Evolutionary conservation across 768 basidiomycete species (phyloP).

Genomic region (Lactarius psammicola): DNA sequence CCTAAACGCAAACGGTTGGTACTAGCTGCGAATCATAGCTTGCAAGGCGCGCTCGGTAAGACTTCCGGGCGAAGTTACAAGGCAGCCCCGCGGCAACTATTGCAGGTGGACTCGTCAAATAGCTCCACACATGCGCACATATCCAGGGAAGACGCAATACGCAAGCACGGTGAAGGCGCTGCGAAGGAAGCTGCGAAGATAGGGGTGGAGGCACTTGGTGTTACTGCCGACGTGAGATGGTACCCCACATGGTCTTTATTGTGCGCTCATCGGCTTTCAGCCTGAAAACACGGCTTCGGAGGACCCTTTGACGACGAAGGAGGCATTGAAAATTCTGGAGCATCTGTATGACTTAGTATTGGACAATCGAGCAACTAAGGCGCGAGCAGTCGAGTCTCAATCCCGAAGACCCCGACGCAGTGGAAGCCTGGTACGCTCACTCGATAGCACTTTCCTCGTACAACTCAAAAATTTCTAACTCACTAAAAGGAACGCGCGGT

Average conservation of each 20-base stretch:
- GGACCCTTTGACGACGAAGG: constrained; percentile 76
- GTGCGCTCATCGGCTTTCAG: constrained; percentile 36
- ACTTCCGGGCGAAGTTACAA: constrained; percentile 93
- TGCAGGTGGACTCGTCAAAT: constrained; percentile 73
- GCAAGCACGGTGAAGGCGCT: constrained; percentile 50
- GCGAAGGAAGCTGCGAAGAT: constrained; percentile 74
- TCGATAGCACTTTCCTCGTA: neutral
- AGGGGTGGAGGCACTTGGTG: constrained; percentile 69
- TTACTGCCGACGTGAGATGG: constrained; percentile 50
- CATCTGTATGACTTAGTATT: constrained; percentile 81
- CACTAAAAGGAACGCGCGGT: constrained; percentile 52
- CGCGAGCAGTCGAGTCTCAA: constrained; percentile 73
- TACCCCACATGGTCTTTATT: neutral
- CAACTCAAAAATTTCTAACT: neutral
- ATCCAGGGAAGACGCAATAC: constrained; percentile 51
- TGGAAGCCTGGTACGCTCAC: constrained; percentile 44
- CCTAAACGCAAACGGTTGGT: constrained; percentile 15
- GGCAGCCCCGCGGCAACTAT: constrained; percentile 92
- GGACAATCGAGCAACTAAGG: constrained; percentile 78
- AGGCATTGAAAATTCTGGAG: constrained; percentile 81
- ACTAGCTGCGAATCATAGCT: constrained; percentile 50
- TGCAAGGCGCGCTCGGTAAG: constrained; percentile 92
- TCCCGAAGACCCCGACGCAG: constrained; percentile 42
- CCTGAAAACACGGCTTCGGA: constrained; percentile 59
- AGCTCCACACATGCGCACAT: constrained; percentile 48